Conservation (phyloP, 805 yeast genomes). For the Metschnikowia henanensis region DNA sequence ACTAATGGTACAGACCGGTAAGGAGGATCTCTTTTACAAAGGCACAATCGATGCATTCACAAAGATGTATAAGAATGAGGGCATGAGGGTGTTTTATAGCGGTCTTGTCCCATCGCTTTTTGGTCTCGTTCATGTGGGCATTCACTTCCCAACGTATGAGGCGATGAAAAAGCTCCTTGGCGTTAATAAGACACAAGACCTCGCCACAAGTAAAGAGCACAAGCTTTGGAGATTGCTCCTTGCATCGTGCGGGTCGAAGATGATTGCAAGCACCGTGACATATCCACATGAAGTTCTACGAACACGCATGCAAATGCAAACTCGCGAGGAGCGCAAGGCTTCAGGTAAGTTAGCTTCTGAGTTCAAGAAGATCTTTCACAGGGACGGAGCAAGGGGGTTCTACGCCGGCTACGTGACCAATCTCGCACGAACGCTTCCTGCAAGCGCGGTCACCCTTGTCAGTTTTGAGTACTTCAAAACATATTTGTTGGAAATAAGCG, state of each 20-base stretch:
- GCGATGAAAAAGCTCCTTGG: constrained; percentile 51
- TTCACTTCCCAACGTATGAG: constrained; percentile 94
- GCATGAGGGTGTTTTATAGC: constrained; percentile 76
- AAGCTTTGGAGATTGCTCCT: constrained; percentile 33
- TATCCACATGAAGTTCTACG: constrained; percentile 96
- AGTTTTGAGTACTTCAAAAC: constrained; percentile 82
- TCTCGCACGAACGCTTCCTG: constrained; percentile 88
- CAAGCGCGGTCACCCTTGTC: constrained; percentile 91
- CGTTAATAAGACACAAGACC: constrained; percentile 14
- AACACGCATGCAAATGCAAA: constrained; percentile 80
- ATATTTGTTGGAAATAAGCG: constrained; percentile 43
- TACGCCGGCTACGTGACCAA: constrained; percentile 90
- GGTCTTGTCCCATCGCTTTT: constrained; percentile 89
- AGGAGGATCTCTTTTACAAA: constrained; percentile 48
- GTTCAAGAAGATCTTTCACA: constrained; percentile 44
- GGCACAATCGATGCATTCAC: constrained; percentile 84
- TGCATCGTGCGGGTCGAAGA: constrained; percentile 81
- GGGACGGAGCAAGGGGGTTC: constrained; percentile 80
- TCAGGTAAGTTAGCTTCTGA: constrained; percentile 28
- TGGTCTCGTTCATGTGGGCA: constrained; percentile 91
- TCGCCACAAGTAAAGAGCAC: constrained; percentile 10
- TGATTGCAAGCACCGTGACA: constrained; percentile 84
- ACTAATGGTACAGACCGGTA: constrained; percentile 78
- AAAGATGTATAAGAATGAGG: constrained; percentile 79
- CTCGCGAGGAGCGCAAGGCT: constrained; percentile 25